Conservation (phyloP, 208 protist species). For the Leishmania turanica region DNA sequence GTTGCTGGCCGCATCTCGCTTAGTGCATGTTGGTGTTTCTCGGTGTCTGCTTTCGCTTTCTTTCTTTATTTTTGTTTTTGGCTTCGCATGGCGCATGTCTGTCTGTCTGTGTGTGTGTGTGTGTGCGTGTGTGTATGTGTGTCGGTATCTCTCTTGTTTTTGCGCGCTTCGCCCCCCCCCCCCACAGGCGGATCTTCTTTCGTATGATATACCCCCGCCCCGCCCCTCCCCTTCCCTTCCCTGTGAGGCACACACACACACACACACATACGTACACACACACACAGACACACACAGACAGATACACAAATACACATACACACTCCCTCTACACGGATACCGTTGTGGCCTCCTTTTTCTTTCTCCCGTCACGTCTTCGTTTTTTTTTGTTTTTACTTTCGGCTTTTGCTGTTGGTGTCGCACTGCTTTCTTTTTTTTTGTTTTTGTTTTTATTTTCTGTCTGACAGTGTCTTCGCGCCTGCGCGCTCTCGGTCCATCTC, state of each 20-base stretch:
- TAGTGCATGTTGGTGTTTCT: background rate
- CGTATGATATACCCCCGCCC: background rate
- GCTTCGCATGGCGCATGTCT: background rate
- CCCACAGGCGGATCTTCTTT: background rate
- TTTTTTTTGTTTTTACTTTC: background rate
- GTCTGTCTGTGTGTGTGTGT: background rate
- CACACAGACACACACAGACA: background rate
- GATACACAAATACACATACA: too few relatives aligned
- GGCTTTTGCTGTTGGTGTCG: background rate
- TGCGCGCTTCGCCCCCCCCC: background rate
- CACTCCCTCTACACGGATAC: too few relatives aligned
- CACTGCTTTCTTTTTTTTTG: background rate
- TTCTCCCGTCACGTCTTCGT: background rate
- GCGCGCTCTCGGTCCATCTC: background rate
- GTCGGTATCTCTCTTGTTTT: background rate
- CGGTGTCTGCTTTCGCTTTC: background rate
- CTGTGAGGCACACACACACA: background rate
- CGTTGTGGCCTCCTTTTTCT: too few relatives aligned
- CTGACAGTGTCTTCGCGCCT: background rate
- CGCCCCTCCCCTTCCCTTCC: background rate
- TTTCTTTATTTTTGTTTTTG: background rate
- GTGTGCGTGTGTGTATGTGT: background rate
- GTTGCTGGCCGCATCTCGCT: background rate
- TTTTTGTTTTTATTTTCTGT: too few relatives aligned
- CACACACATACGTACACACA: background rate